Evolutionary conservation across 192 early-diverging fungal species (phyloP).

Genomic region (Entomortierella lignicola): DNA sequence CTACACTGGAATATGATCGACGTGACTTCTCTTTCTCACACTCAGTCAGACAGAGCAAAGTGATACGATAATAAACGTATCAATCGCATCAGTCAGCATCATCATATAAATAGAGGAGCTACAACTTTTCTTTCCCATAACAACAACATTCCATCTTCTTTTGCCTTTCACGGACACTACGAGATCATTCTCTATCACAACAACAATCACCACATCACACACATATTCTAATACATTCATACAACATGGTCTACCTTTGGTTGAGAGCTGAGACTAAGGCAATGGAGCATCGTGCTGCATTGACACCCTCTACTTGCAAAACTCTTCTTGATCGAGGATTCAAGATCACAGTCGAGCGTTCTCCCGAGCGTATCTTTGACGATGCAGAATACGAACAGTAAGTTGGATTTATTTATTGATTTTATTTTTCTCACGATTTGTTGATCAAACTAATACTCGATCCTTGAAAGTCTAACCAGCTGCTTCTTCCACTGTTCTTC

Average conservation of each 20-base stretch:
- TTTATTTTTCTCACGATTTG: not conserved
- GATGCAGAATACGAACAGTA: slow-evolving; percentile 88
- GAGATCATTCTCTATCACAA: not conserved
- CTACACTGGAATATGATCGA: no score
- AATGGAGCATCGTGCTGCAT: slow-evolving; percentile 92
- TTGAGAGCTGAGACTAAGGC: slow-evolving; percentile 98
- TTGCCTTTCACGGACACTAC: not conserved
- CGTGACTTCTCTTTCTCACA: not conserved
- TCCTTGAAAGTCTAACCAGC: slow-evolving; percentile 8
- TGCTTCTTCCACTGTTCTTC: not conserved
- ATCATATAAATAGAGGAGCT: not conserved
- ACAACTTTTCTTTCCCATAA: slow-evolving; percentile 1
- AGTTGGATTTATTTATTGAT: slow-evolving; percentile 7
- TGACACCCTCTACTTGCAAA: slow-evolving; percentile 89
- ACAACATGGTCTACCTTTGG: slow-evolving; percentile 78
- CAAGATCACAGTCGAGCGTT: slow-evolving; percentile 90
- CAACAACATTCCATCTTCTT: not conserved
- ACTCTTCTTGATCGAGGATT: slow-evolving; percentile 85
- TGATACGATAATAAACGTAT: not conserved
- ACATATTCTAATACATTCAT: slow-evolving; percentile 5
- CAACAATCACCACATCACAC: not conserved
- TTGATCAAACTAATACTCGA: not conserved
- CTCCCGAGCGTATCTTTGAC: slow-evolving; percentile 86
- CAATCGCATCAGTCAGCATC: not conserved
- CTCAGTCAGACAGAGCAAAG: not conserved